Base-by-base conservation (phyloP, 1,284 basidiomycete genomes). In the Gymnopus androsaceus region DNA sequence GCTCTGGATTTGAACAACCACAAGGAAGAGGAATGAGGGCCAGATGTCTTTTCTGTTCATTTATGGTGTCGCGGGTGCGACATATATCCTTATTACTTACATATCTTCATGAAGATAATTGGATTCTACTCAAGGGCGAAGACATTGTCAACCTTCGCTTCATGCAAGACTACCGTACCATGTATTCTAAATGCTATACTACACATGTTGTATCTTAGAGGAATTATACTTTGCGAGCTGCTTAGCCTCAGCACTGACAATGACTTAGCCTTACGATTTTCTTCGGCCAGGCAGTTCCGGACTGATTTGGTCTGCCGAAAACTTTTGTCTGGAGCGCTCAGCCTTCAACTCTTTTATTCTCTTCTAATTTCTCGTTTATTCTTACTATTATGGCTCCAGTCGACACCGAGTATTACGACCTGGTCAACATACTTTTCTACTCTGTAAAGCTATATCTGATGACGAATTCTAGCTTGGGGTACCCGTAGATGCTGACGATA, bases 371-470 rank as follows among this genome's bases (percentile, higher is more conserved):
- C 30, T 49, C 38, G 30, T 27, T 37, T 41, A 28, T 17, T 21
- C n/a, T 33, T 36, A 48, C 36, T 55, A 25, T 49, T 23, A 85
- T 85, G 83, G 70, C 80, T 12, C 84, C 84, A 28, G 76, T 85
- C 34, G 84, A 86, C 62, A 85, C 82, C 25, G 83, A 84, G 66
- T 86, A 86, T 65, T 86, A 86, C 72, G 84, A 86, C 65, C 59
- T 86, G 69, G 83, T 85, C 37, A 23, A 3, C 15, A 36, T 14
- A 30, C 12, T 37, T 41, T 46, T 21, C 27, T 37, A 19, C 19
- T 27, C n/a, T 28, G 9, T 28, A 25, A 30, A 34, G 37, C 31
- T 54, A 21, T 23, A 31, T 49, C 54, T 57, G 38, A 38, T 15
- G 25, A 5, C 8, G 17, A 28, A 48, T 34, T 9, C 37, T 64